phyloP scores from a whole-genome alignment of 768 basidiomycete species.

The Lactarius evosmus region DNA sequence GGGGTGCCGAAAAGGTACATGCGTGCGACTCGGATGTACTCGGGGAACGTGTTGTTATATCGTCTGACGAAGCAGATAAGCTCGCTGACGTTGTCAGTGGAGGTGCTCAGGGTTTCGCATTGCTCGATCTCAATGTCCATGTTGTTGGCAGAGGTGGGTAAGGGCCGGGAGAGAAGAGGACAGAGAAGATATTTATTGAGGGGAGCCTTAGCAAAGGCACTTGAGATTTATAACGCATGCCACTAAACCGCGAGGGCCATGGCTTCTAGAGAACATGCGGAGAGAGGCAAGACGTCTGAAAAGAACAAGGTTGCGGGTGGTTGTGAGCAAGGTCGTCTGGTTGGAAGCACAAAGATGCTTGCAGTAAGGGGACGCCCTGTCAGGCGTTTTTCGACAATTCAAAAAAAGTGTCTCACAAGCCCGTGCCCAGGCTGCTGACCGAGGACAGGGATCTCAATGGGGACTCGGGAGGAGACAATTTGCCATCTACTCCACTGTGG shows the following conservation, averaged over 20 bases:
- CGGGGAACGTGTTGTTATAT: constrained; percentile 13
- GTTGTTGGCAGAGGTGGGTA: not conserved
- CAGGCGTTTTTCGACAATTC: too few relatives aligned
- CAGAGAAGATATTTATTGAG: not conserved
- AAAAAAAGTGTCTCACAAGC: too few relatives aligned
- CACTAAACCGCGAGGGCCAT: not conserved
- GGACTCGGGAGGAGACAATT: too few relatives aligned
- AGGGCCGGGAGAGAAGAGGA: not conserved
- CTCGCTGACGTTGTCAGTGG: constrained; percentile 1
- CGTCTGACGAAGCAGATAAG: constrained; percentile 14
- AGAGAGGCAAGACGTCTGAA: not conserved
- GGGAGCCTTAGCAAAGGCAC: not conserved
- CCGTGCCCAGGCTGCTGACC: too few relatives aligned
- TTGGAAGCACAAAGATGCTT: not conserved
- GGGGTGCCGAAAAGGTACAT: constrained; percentile 26
- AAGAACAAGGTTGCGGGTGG: constrained; percentile 14
- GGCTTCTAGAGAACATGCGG: not conserved
- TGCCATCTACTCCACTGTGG: too few relatives aligned
- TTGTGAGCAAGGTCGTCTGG: not conserved
- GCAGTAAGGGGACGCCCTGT: too few relatives aligned
- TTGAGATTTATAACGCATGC: constrained; percentile 4
- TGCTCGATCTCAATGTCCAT: constrained; percentile 4
- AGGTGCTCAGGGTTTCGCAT: not conserved
- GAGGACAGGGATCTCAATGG: too few relatives aligned
- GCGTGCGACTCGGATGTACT: constrained; percentile 19